Percentiles rank a stretch among this genome's conserved stretches.
These are phyloP conservation scores for Tylopilus vinaceipallidus DNA, from an alignment of 768 basidiomycete genomes.

Conservation along the genomic window DNA sequence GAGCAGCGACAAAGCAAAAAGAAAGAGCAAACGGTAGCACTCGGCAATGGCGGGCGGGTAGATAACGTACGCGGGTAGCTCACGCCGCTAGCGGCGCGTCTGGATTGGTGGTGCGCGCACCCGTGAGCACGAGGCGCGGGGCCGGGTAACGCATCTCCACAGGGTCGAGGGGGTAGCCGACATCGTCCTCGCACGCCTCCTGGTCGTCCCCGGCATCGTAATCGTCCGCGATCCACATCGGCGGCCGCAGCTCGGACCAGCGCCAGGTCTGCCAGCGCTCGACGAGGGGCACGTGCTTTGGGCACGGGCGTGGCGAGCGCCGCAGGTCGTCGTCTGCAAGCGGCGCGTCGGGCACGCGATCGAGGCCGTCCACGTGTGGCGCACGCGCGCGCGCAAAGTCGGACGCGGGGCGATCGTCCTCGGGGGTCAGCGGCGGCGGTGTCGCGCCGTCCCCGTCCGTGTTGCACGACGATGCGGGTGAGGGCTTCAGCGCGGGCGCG, in stretches of 20 bases:
- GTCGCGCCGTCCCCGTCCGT: conserved; percentile 32
- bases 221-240: conserved; percentile 23
- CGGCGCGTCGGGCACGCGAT: conserved; percentile 24
- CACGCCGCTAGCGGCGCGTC: conserved; percentile 18
- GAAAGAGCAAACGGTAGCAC: conserved; percentile 14
- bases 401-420: conserved; percentile 28
- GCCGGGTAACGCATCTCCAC: conserved; percentile 14
- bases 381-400: conserved; percentile 27
- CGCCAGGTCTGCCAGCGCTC: conserved; percentile 35
- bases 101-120: conserved; percentile 12
- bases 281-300: conserved; percentile 22
- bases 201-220: conserved; percentile 14
- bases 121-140: conserved; percentile 12
- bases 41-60: conserved; percentile 4
- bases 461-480: conserved; percentile 28
- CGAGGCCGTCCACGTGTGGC: conserved; percentile 21
- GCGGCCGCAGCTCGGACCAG: conserved; percentile 33
- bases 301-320: conserved; percentile 23
- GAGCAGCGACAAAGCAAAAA: conserved; percentile 18
- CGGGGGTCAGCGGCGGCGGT: conserved; percentile 37
- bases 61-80: conserved; percentile 9
- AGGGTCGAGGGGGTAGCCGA: conserved; percentile 14
- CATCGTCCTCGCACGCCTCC: conserved; percentile 28
- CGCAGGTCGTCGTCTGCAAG: conserved; percentile 25
- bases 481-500: conserved; percentile 21